Base-by-base conservation (phyloP, 768 basidiomycete genomes). In the Strobilomyces confusus region DNA sequence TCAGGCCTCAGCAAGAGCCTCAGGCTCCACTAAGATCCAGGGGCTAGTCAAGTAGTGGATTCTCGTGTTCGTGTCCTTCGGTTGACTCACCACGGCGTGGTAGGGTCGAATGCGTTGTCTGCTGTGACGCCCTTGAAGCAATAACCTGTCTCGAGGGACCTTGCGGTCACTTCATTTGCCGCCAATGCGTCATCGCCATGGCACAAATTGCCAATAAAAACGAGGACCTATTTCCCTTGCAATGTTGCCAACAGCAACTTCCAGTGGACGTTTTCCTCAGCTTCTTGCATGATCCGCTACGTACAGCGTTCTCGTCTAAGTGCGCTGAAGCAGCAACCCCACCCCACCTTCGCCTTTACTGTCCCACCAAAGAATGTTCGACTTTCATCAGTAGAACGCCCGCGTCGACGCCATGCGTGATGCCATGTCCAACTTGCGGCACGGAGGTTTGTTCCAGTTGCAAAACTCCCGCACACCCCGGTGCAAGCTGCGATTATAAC, bases 111-210 rank as follows among this genome's bases (percentile, higher is more conserved):
- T 80, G 79, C 49, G 58, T 71, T 36, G 66, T 75, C 20, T 81
- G 80, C 55, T 57, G 62, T 4, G 78, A 80, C 29, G n/a, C 20
- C 4, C 46, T 71, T 4, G 56, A 57, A 15, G 30, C 29, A 7
- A 32, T 22, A 13, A 9, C 40, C 13, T 64, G 68, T 25, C 67
- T 79, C 38, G 60, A 60, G 9, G 73, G 74, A 1, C 65, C 71
- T 3, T 83, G 82, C 57, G 65, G 68, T 6, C 79, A 84, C 57
- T 57, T 68, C 53, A 77, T 83, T 51, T 82, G 81, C 57, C 44
- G 46, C n/a, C 63, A 58, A 20, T 84, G 82, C 58, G 46, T 80
- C 9, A 51, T 55, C 5, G 57, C 70, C 14, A 73, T 82, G 51
- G 77, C 76, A 4, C 61, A 73, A 44, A 56, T 73, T 0, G 75